A percentile compares a stretch with the other conserved stretches of the same genome.
These are phyloP conservation scores for Neurospora discreta DNA, from an alignment of 495 filamentous ascomycete genomes.

Conservation along the genomic window DNA sequence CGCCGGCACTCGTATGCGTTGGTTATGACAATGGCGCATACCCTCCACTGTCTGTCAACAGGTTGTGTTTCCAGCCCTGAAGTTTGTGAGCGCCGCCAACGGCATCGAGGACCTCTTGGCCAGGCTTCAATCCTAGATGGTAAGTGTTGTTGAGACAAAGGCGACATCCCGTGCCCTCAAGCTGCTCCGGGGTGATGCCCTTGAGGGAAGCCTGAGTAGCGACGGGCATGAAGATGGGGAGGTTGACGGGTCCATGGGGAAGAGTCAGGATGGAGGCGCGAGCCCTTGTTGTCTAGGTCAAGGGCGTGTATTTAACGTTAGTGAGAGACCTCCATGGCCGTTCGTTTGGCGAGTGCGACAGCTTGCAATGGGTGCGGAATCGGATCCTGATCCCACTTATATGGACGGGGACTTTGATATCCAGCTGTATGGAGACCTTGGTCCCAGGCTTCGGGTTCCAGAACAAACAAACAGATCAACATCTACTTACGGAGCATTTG, in stretches of 20 bases:
- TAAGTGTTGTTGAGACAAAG: conserved; percentile 97
- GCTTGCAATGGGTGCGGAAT: not conserved
- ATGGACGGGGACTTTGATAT: not conserved
- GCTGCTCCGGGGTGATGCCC: conserved; percentile 83
- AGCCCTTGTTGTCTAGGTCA: conserved; percentile 78
- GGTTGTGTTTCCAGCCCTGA: conserved; percentile 90
- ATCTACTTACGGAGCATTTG: conserved; percentile 63
- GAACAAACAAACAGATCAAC: not conserved
- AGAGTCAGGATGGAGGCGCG: conserved; percentile 82
- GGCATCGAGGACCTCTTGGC: conserved; percentile 73
- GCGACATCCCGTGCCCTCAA: conserved; percentile 78
- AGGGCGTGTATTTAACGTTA: not conserved
- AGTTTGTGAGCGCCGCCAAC: conserved; percentile 88
- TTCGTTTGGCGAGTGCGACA: not conserved
- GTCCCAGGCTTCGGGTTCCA: not conserved
- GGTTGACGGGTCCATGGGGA: conserved; percentile 79
- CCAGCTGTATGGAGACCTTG: not conserved
- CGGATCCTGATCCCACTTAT: not conserved
- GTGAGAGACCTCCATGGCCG: not conserved
- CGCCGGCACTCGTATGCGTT: not conserved
- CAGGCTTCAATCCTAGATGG: conserved; percentile 88
- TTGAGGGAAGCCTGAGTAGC: conserved; percentile 97
- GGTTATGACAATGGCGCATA: conserved; percentile 33
- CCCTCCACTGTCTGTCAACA: conserved; percentile 96
- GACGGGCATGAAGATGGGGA: conserved; percentile 96